phyloP scores from a whole-genome alignment of 345 rosid genomes.

The Corchorus olitorius region DNA sequence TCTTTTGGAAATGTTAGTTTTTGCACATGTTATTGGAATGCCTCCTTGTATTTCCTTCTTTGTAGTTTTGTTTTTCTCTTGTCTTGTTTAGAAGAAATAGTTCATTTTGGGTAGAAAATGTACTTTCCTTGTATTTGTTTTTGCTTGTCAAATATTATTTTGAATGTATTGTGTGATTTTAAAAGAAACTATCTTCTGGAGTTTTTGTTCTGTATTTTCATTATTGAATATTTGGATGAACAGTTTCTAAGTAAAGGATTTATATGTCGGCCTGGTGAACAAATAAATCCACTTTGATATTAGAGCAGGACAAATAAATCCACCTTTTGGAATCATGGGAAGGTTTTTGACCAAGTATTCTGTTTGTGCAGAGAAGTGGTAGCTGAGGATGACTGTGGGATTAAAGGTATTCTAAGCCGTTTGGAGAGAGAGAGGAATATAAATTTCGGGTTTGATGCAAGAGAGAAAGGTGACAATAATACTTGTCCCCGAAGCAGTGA shows the following conservation, averaged over 20 bases:
- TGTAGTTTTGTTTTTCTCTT: constrained; percentile 10
- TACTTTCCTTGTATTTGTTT: neutral
- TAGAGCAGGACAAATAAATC: neutral
- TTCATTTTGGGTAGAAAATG: neutral
- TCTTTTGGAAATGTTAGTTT: neutral
- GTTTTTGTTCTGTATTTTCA: neutral
- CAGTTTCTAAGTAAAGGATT: neutral
- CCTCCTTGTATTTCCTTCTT: constrained; percentile 3
- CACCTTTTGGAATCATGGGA: neutral
- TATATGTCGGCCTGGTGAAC: neutral
- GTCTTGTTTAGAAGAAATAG: neutral
- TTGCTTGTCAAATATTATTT: neutral
- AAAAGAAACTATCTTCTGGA: neutral
- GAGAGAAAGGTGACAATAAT: constrained; percentile 40
- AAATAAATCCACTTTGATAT: neutral
- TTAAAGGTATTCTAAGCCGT: constrained; percentile 80
- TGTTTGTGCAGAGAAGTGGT: constrained; percentile 55
- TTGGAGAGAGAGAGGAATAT: constrained; percentile 82
- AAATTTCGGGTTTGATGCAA: constrained; percentile 59
- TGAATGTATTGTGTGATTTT: neutral
- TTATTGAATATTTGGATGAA: neutral
- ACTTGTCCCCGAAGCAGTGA: constrained; percentile 28
- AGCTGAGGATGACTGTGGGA: constrained; percentile 53
- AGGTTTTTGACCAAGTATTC: constrained; percentile 18
- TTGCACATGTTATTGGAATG: constrained; percentile 1